Conservation (phyloP, 129 eudicot genomes). For the Mikania micrantha region DNA sequence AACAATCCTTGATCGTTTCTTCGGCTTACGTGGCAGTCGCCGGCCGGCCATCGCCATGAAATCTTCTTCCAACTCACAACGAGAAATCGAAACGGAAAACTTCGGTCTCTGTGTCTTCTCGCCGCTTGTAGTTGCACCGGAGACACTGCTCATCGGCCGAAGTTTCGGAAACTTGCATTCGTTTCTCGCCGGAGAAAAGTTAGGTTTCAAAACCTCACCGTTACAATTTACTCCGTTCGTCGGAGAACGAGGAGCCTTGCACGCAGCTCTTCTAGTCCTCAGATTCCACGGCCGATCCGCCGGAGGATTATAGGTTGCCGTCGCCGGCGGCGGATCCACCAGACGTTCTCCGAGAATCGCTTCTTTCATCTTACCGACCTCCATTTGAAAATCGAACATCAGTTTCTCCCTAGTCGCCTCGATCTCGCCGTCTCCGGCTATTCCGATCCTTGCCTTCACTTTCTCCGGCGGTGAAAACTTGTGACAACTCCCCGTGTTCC, state of each 20-base stretch:
- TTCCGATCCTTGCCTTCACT: constrained; percentile 21
- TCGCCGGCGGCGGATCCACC: constrained; percentile 10
- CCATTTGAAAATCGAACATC: constrained; percentile 56
- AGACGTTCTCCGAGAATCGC: constrained; percentile 49
- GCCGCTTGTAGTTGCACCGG: constrained; percentile 15
- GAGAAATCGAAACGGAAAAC: constrained; percentile 52
- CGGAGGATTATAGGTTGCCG: constrained; percentile 12
- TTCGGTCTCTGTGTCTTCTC: constrained; percentile 49
- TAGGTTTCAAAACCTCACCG: constrained; percentile 33
- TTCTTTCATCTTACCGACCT: constrained; percentile 60
- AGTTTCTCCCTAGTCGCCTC: constrained; percentile 70
- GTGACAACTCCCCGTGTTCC: constrained; percentile 6
- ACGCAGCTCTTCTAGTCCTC: constrained; percentile 76
- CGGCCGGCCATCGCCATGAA: constrained; percentile 50
- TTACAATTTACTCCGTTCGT: constrained; percentile 11
- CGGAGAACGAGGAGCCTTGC: constrained; percentile 40
- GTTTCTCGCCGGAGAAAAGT: constrained; percentile 28
- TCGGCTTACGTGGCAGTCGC: constrained; percentile 55
- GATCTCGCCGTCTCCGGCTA: constrained; percentile 45
- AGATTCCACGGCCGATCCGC: constrained; percentile 69
- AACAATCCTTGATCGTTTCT: constrained; percentile 48
- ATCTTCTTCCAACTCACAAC: constrained; percentile 68
- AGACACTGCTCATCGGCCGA: constrained; percentile 16
- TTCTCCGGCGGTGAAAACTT: constrained; percentile 19
- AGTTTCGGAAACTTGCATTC: constrained; percentile 34